Base-by-base conservation (phyloP, 2,329 filamentous ascomycete genomes). In the Alternaria incomplexa region DNA sequence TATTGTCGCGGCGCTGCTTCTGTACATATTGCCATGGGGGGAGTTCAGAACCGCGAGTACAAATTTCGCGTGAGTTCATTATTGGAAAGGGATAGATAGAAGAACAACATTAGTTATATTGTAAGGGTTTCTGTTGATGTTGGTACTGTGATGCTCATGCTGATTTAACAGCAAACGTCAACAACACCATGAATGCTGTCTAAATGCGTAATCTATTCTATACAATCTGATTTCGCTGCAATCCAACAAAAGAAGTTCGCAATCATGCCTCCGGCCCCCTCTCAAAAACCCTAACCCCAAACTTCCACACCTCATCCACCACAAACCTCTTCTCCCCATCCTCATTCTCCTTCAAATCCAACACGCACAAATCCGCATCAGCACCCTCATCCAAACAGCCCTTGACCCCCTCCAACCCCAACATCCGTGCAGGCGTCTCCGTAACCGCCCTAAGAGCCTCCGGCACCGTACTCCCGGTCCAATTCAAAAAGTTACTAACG, bases 251-350 rank as follows among this genome's bases (percentile, higher is more conserved):
- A 15, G 15, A 20, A n/a, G 30, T 36, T 52, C 13, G 32, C 15
- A 17, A 52, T 65, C 44, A 65, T 46, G 28, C 36, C 6, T 25
- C 23, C 25, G 30, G 3, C 15, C 36, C 54, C 36, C 57, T 65
- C 12, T 73, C 73, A 59, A 75, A 78, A 8, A 79, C 74, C 65
- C 71, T 78, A 10, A 65, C 53, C 6, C 91, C 91, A 82, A 93
- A 93, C 80, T 93, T 93, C 91, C 91, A 93, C 20, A 93, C 91
- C 79, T 92, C 87, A 63, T 92, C 89, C n/a, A 93, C 83, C 11
- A 86, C 82, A 44, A 95, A 80, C 61, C 83, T 85, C 64, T 79
- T 83, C 11, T 84, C 81, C 43, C 70, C 75, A 3, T 83, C 85
- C 45, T 80, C 80, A 50, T 75, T 80, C 22, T 81, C 77, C 13